phyloP scores from a whole-genome alignment of 2,329 filamentous ascomycete genomes.

The Hymenoscyphus albidus region DNA sequence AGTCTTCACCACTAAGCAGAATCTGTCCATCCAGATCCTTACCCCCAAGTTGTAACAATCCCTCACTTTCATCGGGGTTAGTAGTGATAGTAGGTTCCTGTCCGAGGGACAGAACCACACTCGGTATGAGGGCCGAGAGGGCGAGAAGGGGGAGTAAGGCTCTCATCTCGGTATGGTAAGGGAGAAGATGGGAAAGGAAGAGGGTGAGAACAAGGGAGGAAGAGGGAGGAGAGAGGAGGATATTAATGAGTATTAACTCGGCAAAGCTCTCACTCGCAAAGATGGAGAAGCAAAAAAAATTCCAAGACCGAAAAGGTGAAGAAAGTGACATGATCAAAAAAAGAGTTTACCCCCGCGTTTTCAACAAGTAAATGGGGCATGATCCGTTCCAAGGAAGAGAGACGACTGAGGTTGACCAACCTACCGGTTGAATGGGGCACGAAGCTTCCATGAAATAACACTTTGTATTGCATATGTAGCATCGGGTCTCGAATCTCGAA shows the following conservation, averaged over 20 bases:
- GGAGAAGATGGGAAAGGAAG: neutral
- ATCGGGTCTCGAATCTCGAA: neutral
- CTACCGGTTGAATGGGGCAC: constrained; percentile 11
- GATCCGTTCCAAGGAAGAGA: constrained; percentile 3
- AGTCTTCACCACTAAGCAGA: constrained; percentile 55
- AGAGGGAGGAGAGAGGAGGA: neutral
- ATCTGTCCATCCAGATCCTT: constrained; percentile 45
- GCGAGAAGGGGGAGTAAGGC: neutral
- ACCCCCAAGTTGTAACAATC: constrained; percentile 27
- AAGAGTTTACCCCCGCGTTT: constrained; percentile 10
- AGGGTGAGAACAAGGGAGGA: neutral
- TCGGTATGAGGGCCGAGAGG: constrained; percentile 16
- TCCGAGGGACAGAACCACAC: constrained; percentile 40
- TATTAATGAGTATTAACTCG: neutral
- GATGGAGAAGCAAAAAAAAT: neutral
- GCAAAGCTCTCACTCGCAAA: too few relatives aligned
- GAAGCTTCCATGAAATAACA: too few relatives aligned
- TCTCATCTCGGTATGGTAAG: neutral
- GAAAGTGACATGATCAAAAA: constrained; percentile 4
- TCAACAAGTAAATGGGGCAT: neutral
- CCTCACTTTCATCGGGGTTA: constrained; percentile 37
- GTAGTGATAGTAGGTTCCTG: constrained; percentile 45
- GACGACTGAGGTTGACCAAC: constrained; percentile 3
- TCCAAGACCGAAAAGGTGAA: neutral
- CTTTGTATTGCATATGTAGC: neutral